Evolutionary conservation across 2,329 filamentous ascomycete species (phyloP).

Genomic region (Fusarium tanahbumbuense): DNA sequence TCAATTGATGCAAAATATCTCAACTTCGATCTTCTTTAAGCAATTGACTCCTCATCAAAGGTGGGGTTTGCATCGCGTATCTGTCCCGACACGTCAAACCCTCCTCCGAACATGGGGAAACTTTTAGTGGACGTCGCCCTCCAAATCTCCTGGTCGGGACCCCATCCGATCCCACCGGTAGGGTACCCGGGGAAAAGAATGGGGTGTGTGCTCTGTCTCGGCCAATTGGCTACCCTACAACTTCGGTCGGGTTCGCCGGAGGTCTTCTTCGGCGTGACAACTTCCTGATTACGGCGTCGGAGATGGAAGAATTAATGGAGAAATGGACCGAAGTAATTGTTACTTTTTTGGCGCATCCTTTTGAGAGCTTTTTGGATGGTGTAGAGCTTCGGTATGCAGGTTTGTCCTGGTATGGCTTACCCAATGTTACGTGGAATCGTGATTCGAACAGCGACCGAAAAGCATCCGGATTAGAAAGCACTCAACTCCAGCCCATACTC

Average conservation of each 20-base stretch:
- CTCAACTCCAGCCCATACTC: no score
- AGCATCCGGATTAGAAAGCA: no score
- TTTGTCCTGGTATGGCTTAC: background rate
- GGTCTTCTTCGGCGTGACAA: background rate
- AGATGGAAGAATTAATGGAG: background rate
- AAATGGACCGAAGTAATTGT: no score
- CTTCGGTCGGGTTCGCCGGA: constrained; percentile 4
- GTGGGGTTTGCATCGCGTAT: constrained; percentile 33
- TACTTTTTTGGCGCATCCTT: rapidly evolving
- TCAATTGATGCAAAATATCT: constrained; percentile 5
- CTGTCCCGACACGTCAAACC: constrained; percentile 15
- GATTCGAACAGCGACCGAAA: no score
- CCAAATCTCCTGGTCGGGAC: constrained; percentile 4
- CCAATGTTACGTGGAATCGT: no score
- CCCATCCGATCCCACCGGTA: constrained; percentile 13
- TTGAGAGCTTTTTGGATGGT: rapidly evolving
- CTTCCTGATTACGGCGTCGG: background rate
- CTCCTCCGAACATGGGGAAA: constrained; percentile 8
- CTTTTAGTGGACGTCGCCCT: background rate
- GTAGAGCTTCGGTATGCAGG: rapidly evolving
- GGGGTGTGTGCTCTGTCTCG: rapidly evolving
- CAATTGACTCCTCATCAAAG: constrained; percentile 27
- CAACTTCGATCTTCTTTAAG: constrained; percentile 17
- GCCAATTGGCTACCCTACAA: background rate
- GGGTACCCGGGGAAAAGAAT: background rate